Percentiles rank a stretch among this genome's conserved stretches.
These are phyloP conservation scores for Fusarium foetens DNA, from an alignment of 2,329 filamentous ascomycete genomes.

Conservation along the genomic window DNA sequence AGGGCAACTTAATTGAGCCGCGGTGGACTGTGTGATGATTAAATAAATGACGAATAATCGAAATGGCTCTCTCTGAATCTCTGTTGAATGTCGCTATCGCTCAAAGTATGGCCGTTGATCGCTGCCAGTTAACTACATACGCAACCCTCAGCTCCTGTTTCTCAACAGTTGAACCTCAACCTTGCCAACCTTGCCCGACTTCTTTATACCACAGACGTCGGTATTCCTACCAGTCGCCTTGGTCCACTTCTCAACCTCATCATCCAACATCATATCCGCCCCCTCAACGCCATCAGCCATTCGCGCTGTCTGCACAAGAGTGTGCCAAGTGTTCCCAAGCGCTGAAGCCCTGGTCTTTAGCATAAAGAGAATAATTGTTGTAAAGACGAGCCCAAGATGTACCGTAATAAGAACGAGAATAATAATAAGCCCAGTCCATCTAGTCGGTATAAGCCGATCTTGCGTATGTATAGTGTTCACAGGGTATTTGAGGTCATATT, in stretches of 20 bases:
- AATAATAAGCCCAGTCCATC: not conserved
- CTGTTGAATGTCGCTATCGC: not conserved
- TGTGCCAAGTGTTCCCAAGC: not conserved
- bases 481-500: not conserved
- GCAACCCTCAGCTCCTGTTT: not conserved
- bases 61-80: not conserved
- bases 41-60: not conserved
- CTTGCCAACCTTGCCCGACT: not conserved
- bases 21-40: fast-evolving
- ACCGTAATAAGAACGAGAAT: not conserved
- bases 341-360: not conserved
- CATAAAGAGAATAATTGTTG: not conserved
- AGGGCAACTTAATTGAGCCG: not conserved
- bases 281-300: not conserved
- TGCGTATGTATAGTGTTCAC: not conserved
- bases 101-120: not conserved
- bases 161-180: not conserved
- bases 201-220: not conserved
- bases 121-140: too few relatives aligned
- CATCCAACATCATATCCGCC: not conserved
- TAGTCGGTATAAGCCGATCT: not conserved
- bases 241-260: not conserved
- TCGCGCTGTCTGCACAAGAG: not conserved
- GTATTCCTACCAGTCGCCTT: not conserved
- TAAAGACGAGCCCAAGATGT: not conserved